Evolutionary conservation across 306 rosid genomes (phyloP), one percentile per base, ranked within the genome.

Genomic region (Sindora glabra): DNA sequence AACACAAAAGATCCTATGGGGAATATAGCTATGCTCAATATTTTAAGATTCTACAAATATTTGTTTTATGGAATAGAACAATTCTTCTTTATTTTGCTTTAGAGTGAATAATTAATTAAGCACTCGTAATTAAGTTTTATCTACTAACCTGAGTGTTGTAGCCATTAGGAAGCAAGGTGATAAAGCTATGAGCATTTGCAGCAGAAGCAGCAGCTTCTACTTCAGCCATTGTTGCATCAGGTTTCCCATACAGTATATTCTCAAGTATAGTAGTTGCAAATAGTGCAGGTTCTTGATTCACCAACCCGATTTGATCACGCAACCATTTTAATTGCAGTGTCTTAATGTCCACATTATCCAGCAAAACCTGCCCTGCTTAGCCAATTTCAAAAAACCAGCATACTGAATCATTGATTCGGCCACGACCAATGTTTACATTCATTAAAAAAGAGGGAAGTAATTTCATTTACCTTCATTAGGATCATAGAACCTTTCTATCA

Each of bases 211-310:
- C 90, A 2, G 76, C 89, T 80, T 92, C 99, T n/a, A 89, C 94
- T 77, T 92, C 99, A 25, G 73, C 94, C 70, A 75, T 78, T 15
- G 94, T 89, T 27, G 99, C 95, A 52, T 81, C 96, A 6, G 96
- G 74, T 69, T 82, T 94, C 18, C 99, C 99, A 19, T 89, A 89
- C 58, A 84, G 94, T 70, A 94, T 89, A 67, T 94, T 94, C 76
- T 94, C 99, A 32, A 84, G 80, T 62, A 94, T 94, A 64, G 94
- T 94, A 3, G 99, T 94, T 15, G 99, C 99, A 65, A 94, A 94
- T 11, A 94, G 84, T 3, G 99, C 99, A 16, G 99, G 99, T 53
- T 94, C 99, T 67, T 94, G 99, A 77, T 94, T 94, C 83, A 94
- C 99, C 59, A 94, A 64, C 25, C 97, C 99, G 3, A 94, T 89